Percentiles rank a stretch among this genome's conserved stretches.
Conservation (phyloP, 2,329 filamentous ascomycete genomes). For the Hypoxylon sp. region DNA sequence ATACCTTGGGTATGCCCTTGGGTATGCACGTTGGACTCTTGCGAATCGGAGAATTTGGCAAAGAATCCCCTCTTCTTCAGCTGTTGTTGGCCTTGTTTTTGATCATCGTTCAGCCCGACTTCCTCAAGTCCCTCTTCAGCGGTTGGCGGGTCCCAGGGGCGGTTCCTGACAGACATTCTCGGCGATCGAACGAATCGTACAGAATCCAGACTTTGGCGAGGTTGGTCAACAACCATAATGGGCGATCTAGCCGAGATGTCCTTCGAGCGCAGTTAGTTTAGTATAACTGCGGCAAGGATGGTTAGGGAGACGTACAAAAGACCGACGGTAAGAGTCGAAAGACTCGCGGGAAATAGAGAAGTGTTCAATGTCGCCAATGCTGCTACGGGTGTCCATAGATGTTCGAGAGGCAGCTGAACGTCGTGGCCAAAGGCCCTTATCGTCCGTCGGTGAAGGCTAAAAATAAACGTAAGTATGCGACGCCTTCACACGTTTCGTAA, state of each 20-base stretch:
- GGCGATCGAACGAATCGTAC: conserved; percentile 69
- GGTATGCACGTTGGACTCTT: conserved; percentile 40
- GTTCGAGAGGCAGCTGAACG: conserved; percentile 60
- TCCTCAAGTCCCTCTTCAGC: conserved; percentile 89
- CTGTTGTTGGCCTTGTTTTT: conserved; percentile 59
- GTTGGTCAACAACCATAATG: conserved; percentile 66
- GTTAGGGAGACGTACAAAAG: conserved; percentile 74
- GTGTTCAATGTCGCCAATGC: conserved; percentile 84
- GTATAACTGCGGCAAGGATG: too few relatives aligned
- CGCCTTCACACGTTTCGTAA: conserved; percentile 12
- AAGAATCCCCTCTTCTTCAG: conserved; percentile 83
- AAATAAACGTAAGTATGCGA: conserved; percentile 41
- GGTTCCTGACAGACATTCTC: conserved; percentile 66
- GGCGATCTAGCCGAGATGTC: conserved; percentile 91
- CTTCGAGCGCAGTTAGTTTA: conserved; percentile 47
- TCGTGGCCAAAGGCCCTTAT: conserved; percentile 79
- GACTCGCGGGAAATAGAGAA: conserved; percentile 97
- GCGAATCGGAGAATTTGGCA: conserved; percentile 75
- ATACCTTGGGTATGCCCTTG: conserved; percentile 33
- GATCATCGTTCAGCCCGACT: conserved; percentile 83
- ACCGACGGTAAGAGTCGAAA: conserved; percentile 94
- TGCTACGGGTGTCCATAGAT: conserved; percentile 63
- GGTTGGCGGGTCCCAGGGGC: conserved; percentile 67
- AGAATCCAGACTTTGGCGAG: conserved; percentile 84
- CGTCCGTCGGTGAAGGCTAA: conserved; percentile 88